Evolutionary conservation across 2,329 filamentous ascomycete species (phyloP).

Genomic region (Leptographium lundbergii): DNA sequence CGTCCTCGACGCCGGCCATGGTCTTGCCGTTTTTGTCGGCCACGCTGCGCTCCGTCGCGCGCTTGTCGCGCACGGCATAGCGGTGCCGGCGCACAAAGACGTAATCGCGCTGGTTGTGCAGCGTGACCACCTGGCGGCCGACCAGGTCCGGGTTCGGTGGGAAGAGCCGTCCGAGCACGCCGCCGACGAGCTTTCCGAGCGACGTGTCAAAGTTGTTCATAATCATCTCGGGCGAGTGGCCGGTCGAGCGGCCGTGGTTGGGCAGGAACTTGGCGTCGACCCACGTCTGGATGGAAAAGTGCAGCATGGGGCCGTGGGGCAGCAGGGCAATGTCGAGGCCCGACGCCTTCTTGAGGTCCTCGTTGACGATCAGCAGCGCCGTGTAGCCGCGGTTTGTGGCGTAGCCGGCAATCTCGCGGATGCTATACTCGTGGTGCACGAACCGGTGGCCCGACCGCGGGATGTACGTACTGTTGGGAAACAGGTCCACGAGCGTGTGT

Average conservation of each 20-base stretch:
- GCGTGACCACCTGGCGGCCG: constrained; percentile 78
- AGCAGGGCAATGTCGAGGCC: constrained; percentile 77
- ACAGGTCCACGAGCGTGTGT: constrained; percentile 62
- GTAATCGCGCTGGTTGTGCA: constrained; percentile 93
- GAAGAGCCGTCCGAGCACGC: constrained; percentile 69
- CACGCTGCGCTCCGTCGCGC: constrained; percentile 75
- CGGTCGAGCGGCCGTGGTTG: constrained; percentile 77
- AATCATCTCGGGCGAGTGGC: constrained; percentile 80
- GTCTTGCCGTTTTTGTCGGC: constrained; percentile 70
- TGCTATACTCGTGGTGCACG: constrained; percentile 70
- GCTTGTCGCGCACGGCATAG: constrained; percentile 87
- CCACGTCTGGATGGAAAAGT: constrained; percentile 86
- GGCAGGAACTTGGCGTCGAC: constrained; percentile 77
- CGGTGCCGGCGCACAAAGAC: constrained; percentile 86
- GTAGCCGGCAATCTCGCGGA: constrained; percentile 81
- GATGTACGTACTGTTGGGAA: constrained; percentile 81
- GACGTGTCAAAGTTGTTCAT: constrained; percentile 93
- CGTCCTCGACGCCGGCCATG: constrained; percentile 71
- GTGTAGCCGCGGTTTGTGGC: constrained; percentile 75
- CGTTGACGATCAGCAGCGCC: constrained; percentile 70
- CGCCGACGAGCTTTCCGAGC: constrained; percentile 74
- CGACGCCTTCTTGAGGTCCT: constrained; percentile 75
- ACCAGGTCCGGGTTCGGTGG: constrained; percentile 60
- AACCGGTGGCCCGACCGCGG: constrained; percentile 73
- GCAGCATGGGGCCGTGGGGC: constrained; percentile 77